Evolutionary conservation across 306 rosid genomes (phyloP), one percentile per base, ranked within the genome.

Genomic region (Fragaria iinumae): DNA sequence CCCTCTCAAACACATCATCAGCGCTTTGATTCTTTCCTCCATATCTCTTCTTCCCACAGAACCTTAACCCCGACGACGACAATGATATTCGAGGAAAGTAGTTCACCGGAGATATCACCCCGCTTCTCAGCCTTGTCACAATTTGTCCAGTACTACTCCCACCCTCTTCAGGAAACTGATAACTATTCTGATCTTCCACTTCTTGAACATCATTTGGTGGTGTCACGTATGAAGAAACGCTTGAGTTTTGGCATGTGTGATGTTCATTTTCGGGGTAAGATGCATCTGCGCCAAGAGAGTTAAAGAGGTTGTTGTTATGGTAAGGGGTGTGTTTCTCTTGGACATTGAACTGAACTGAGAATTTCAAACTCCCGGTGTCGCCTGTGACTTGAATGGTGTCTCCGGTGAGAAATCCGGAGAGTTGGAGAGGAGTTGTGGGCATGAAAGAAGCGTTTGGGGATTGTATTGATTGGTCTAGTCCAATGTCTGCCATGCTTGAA

Each of bases 311-410:
- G 23, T 20, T 11, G 36, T 75, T 75, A 4, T 53, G 65, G 27
- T 38, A 73, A 49, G 41, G 50, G 49, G 21, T 49, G 3, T 53
- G 77, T 44, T 76, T 81, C 20, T 65, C 64, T 63, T 63, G 71
- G 34, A 76, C 13, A 49, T 62, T 44, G 43, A 81, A 34, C 13
- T 76, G 84, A 11, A 81, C 77, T 2, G 74, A 81, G 77, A 76
- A 81, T 17, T 65, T 79, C 45, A 81, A 34, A 23, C 55, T 67
- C 34, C 69, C 69, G 0, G 84, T 32, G 68, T 81, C 74, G 11
- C 80, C 84, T 52, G 18, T 63, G 73, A 76, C 78, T 76, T 62
- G 78, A 38, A 71, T 64, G 64, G 84, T 76, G 76, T 81, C 75
- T 12, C 84, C 81, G 27, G 21, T 71, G 74, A 76, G 77, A 25